These are phyloP conservation scores for Alliaria petiolata DNA, from an alignment of 345 rosid species.

Conservation along the genomic window DNA sequence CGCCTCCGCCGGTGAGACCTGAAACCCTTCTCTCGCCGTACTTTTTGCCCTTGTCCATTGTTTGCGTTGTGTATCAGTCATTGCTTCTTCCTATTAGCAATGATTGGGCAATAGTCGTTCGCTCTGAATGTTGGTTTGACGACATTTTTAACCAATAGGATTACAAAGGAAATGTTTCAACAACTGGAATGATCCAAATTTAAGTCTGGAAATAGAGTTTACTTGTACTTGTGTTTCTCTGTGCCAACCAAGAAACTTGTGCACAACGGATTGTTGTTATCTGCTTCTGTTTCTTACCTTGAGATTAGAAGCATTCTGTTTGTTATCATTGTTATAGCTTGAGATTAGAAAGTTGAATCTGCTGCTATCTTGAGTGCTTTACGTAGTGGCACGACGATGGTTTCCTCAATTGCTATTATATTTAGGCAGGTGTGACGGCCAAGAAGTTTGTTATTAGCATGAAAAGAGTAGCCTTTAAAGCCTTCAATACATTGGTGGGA, in stretches of 20 bases:
- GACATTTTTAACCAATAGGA: background rate
- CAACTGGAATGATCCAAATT: background rate
- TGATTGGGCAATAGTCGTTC: background rate
- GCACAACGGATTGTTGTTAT: too few species aligned
- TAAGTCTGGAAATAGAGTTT: too few species aligned
- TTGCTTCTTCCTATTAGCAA: background rate
- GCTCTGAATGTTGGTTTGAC: background rate
- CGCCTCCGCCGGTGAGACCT: slow-evolving; percentile 33
- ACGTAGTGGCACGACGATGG: background rate
- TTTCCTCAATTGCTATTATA: background rate
- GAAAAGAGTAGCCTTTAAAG: background rate
- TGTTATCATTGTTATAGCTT: too few species aligned
- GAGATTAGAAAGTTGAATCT: background rate
- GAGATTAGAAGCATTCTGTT: too few species aligned
- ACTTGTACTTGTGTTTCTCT: too few species aligned
- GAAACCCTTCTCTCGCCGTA: background rate
- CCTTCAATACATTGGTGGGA: background rate
- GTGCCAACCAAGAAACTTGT: too few species aligned
- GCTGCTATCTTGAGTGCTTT: background rate
- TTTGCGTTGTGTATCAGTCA: background rate
- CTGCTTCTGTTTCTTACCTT: background rate
- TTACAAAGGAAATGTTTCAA: too few species aligned
- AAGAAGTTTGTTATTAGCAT: background rate
- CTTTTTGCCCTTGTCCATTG: background rate
- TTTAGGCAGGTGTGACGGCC: too few species aligned